These are phyloP conservation scores for Rhodotorula sp. DNA, from an alignment of 1,284 basidiomycete genomes.

Conservation along the genomic window DNA sequence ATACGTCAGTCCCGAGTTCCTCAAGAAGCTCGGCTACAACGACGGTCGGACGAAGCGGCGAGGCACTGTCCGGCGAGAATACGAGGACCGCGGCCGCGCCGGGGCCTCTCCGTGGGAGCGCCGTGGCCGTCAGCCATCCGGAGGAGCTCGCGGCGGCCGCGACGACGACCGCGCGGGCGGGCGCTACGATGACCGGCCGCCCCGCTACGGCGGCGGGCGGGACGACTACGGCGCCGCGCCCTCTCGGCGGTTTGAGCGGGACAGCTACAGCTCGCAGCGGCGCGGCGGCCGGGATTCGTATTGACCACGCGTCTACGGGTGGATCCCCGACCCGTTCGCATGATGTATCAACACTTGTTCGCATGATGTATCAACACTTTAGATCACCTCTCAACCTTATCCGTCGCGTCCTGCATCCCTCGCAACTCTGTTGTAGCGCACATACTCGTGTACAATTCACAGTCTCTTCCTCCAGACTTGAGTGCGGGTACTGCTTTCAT, in stretches of 20 bases:
- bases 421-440: too few species aligned
- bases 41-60: conserved; percentile 33
- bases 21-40: conserved; percentile 52
- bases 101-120: neutral
- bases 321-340: too few species aligned
- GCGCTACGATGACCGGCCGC: neutral
- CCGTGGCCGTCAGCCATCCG: neutral
- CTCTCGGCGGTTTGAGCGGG: neutral
- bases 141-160: neutral
- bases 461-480: too few species aligned
- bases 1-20: conserved; percentile 56
- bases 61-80: neutral
- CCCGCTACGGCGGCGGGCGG: neutral
- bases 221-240: neutral
- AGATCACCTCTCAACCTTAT: too few species aligned
- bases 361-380: too few species aligned
- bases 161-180: neutral
- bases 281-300: neutral
- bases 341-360: too few species aligned
- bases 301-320: too few species aligned
- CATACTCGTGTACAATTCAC: too few species aligned
- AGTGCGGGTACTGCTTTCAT: too few species aligned
- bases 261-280: neutral
- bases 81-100: neutral
- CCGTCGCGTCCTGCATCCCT: too few species aligned